Conservation (phyloP, 306 rosid species). For the Fagus crenata region DNA sequence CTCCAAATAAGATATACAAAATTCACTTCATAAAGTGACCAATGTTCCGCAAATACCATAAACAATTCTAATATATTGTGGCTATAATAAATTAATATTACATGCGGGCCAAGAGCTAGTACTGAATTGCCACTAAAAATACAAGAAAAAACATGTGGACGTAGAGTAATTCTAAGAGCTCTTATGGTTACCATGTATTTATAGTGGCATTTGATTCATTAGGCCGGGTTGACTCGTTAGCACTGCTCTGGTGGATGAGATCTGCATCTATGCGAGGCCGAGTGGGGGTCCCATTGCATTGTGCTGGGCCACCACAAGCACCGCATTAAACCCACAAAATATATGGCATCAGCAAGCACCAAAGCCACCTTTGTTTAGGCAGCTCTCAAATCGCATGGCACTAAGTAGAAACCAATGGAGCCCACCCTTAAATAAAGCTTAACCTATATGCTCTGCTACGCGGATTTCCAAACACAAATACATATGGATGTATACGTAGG, state of each 20-base stretch:
- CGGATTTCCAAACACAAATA: constrained; percentile 31
- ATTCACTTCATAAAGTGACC: background rate
- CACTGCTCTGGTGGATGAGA: constrained; percentile 25
- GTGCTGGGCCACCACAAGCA: background rate
- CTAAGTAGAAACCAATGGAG: constrained; percentile 18
- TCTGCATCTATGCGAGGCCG: constrained; percentile 25
- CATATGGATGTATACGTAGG: background rate
- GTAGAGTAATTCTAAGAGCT: no score
- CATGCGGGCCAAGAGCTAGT: no score
- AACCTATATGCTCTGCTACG: constrained; percentile 27
- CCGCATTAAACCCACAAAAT: constrained; percentile 21
- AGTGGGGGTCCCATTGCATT: background rate
- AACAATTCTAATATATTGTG: background rate
- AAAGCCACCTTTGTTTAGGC: background rate
- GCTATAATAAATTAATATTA: no score
- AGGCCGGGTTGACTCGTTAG: no score
- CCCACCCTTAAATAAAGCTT: constrained; percentile 18
- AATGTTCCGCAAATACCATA: background rate
- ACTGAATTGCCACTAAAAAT: no score
- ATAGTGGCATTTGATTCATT: no score
- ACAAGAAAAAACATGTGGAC: no score
- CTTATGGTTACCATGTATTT: no score
- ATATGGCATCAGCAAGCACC: constrained; percentile 32
- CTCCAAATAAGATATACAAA: background rate
- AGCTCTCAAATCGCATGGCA: background rate